Evolutionary conservation across 345 rosid species (phyloP).

Genomic region (Murraya paniculata): DNA sequence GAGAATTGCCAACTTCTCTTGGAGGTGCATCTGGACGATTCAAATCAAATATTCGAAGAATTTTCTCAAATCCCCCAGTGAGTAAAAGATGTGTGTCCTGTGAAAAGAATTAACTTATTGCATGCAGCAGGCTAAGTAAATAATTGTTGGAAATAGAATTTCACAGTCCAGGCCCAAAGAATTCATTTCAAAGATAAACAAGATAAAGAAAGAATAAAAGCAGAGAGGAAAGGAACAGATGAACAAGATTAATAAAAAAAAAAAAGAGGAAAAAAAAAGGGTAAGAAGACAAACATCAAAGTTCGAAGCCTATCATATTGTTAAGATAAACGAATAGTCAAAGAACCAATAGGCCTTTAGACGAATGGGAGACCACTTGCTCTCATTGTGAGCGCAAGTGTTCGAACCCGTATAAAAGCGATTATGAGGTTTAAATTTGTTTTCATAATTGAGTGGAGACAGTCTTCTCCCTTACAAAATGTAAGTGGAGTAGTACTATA

Average conservation of each 20-base stretch:
- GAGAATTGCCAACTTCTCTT: conserved; percentile 81
- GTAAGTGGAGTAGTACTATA: too few species aligned
- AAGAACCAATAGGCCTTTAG: neutral
- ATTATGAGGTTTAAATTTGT: too few species aligned
- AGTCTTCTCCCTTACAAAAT: too few species aligned
- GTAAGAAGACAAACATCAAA: neutral
- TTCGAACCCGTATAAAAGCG: too few species aligned
- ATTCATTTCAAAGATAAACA: neutral
- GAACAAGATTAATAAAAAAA: neutral
- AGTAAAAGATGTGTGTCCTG: conserved; percentile 86
- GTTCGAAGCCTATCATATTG: neutral
- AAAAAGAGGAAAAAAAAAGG: neutral
- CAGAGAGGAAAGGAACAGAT: neutral
- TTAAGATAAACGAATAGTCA: neutral
- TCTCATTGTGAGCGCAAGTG: too few species aligned
- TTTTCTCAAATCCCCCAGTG: conserved; percentile 95
- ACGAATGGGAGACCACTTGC: too few species aligned
- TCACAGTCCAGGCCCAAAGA: neutral
- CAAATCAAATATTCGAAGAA: conserved; percentile 84
- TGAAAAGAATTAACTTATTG: neutral
- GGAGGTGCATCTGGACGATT: conserved; percentile 85
- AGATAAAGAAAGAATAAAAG: neutral
- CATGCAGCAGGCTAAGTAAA: neutral
- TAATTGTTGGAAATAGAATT: neutral
- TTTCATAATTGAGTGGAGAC: too few species aligned